Percentiles rank a stretch among this genome's conserved stretches.
Evolutionary conservation across 1,284 basidiomycete species (phyloP).

Genomic region (Fomitiporia mediterranea): DNA sequence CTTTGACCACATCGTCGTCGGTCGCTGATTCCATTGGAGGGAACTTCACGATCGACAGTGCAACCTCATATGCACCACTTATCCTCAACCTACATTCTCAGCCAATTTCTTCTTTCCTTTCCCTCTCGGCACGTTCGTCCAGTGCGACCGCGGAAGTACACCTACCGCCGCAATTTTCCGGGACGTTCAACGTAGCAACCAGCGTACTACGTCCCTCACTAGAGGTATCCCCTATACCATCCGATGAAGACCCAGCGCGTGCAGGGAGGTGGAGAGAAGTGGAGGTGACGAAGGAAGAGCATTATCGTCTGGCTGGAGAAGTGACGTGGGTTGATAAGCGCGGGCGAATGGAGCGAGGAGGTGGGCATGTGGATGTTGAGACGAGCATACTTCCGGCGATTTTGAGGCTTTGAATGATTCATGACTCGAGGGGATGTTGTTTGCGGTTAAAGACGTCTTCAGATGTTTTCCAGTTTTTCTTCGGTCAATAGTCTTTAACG

Average conservation of each 20-base stretch:
- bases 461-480: neutral
- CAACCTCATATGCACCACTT: conserved; percentile 16
- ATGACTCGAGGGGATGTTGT: too few relatives aligned
- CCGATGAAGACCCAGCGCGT: conserved; percentile 10
- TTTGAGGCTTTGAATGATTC: conserved; percentile 1
- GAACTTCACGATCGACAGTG: conserved; percentile 11
- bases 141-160: conserved; percentile 11
- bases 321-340: conserved; percentile 9
- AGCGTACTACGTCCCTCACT: neutral
- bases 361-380: neutral
- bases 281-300: neutral
- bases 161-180: conserved; percentile 22
- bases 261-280: conserved; percentile 2
- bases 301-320: neutral
- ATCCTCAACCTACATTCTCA: conserved; percentile 7
- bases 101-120: conserved; percentile 6
- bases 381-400: conserved; percentile 5
- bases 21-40: neutral
- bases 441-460: neutral
- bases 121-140: conserved; percentile 4
- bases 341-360: neutral
- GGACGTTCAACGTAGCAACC: conserved; percentile 9
- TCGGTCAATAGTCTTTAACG: too few relatives aligned
- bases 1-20: neutral
- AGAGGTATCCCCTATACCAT: neutral